A percentile compares a stretch with the other conserved stretches of the same genome.
phyloP scores from a whole-genome alignment of 441 rosid genomes.

The Isatis lusitanica region DNA sequence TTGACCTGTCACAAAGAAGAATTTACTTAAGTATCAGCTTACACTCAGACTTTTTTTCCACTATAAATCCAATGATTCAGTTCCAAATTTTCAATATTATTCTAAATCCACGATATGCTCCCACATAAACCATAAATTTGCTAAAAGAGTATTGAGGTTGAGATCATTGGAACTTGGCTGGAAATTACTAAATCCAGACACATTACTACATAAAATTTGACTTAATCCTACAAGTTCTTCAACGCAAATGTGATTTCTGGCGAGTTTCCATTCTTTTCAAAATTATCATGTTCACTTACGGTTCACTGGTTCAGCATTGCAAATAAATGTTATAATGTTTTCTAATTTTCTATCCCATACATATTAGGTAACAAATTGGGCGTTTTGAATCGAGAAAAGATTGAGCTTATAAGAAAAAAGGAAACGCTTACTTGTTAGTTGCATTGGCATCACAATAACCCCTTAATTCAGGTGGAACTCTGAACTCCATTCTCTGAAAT shows the following conservation, averaged over 20 bases:
- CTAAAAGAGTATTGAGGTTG: background rate
- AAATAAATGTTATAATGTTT: background rate
- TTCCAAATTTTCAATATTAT: background rate
- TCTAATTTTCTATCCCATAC: background rate
- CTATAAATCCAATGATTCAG: background rate
- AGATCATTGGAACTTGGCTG: background rate
- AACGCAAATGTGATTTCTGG: slow-evolving; percentile 7
- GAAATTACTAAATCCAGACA: background rate
- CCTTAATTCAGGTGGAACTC: slow-evolving; percentile 78
- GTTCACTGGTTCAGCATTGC: background rate
- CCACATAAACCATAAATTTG: background rate
- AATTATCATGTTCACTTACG: background rate
- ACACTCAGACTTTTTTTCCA: background rate
- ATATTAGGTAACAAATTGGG: background rate
- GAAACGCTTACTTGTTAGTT: slow-evolving; percentile 54
- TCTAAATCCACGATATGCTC: background rate
- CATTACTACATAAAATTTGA: background rate
- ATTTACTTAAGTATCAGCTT: background rate
- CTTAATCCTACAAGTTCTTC: background rate
- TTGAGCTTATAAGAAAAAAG: background rate
- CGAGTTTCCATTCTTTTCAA: background rate
- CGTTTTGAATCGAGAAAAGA: background rate
- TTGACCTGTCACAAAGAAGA: slow-evolving; percentile 41
- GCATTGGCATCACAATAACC: slow-evolving; percentile 56
- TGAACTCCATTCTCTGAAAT: slow-evolving; percentile 92